Evolutionary conservation across 2,329 filamentous ascomycete genomes (phyloP).

Genomic region (Paraphoma chrysanthemicola): DNA sequence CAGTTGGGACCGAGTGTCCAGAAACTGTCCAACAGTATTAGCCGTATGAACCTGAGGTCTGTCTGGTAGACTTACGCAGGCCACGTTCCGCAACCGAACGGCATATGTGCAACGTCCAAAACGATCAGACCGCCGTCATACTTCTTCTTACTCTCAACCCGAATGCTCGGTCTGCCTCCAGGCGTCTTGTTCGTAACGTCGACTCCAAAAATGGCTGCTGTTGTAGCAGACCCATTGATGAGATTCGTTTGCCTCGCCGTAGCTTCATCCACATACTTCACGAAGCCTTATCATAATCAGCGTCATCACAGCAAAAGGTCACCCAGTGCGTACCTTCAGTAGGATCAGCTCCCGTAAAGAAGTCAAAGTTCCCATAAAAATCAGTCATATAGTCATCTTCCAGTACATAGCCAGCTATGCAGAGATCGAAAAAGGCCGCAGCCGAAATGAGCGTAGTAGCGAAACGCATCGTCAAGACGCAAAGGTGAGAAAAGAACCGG

Average conservation of each 20-base stretch:
- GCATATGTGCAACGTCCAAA: slow-evolving; percentile 60
- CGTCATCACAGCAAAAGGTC: neutral
- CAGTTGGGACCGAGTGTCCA: slow-evolving; percentile 43
- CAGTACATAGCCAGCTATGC: slow-evolving; percentile 51
- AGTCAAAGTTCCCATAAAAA: slow-evolving; percentile 56
- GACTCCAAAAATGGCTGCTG: slow-evolving; percentile 54
- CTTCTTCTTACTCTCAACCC: slow-evolving; percentile 54
- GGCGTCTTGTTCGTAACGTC: slow-evolving; percentile 49
- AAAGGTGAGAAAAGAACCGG: slow-evolving; percentile 19
- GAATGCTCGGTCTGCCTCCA: slow-evolving; percentile 54
- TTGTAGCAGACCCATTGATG: slow-evolving; percentile 44
- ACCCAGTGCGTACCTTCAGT: slow-evolving; percentile 45
- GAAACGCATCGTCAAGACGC: slow-evolving; percentile 45
- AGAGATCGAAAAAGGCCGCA: slow-evolving; percentile 41
- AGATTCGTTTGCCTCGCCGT: slow-evolving; percentile 50
- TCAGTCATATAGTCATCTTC: slow-evolving; percentile 50
- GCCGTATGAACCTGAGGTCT: neutral
- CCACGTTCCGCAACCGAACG: slow-evolving; percentile 60
- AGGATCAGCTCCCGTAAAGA: slow-evolving; percentile 53
- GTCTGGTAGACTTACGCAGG: slow-evolving; percentile 47
- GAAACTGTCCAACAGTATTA: slow-evolving; percentile 28
- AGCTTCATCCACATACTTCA: slow-evolving; percentile 49
- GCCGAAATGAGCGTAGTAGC: slow-evolving; percentile 43
- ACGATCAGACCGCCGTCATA: slow-evolving; percentile 59
- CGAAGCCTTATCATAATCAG: slow-evolving; percentile 39